Conservation (phyloP, 176 grass and related monocot genomes). For the Avena insularis region DNA sequence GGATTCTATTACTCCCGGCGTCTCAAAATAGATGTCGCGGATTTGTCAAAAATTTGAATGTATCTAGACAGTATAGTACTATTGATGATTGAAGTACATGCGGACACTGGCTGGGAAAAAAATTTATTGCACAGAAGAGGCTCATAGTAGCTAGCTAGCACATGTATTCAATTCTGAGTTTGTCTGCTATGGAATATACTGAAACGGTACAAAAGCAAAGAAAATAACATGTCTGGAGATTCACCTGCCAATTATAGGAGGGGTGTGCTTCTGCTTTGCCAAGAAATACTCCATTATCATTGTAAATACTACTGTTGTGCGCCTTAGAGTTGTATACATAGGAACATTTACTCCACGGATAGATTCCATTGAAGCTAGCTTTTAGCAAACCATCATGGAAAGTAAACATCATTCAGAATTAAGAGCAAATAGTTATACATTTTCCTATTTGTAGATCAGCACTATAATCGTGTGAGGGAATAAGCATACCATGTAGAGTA, state of each 20-base stretch:
- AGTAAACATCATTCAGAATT: constrained; percentile 41
- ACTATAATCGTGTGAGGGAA: not conserved
- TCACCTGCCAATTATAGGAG: constrained; percentile 90
- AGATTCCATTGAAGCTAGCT: constrained; percentile 98
- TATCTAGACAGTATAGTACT: not conserved
- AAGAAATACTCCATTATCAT: constrained; percentile 98
- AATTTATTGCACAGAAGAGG: not conserved
- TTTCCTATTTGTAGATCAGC: not conserved
- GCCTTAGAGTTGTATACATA: constrained; percentile 98
- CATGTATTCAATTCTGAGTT: not conserved
- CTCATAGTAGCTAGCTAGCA: not conserved
- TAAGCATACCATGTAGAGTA: constrained; percentile 94
- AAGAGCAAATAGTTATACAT: constrained; percentile 25
- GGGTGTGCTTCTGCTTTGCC: constrained; percentile 86
- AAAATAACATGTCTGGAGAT: constrained; percentile 30
- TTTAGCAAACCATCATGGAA: constrained; percentile 46
- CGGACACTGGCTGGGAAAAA: not conserved
- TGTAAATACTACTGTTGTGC: constrained; percentile 97
- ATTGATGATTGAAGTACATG: not conserved
- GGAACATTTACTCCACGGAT: constrained; percentile 98
- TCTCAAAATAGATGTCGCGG: too few species aligned
- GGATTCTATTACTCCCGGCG: not conserved
- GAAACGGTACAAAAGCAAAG: not conserved
- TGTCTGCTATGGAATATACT: not conserved
- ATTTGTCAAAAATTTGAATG: too few species aligned